Conservation (phyloP, 768 basidiomycete genomes). For the Candolleomyces eurysporus region DNA sequence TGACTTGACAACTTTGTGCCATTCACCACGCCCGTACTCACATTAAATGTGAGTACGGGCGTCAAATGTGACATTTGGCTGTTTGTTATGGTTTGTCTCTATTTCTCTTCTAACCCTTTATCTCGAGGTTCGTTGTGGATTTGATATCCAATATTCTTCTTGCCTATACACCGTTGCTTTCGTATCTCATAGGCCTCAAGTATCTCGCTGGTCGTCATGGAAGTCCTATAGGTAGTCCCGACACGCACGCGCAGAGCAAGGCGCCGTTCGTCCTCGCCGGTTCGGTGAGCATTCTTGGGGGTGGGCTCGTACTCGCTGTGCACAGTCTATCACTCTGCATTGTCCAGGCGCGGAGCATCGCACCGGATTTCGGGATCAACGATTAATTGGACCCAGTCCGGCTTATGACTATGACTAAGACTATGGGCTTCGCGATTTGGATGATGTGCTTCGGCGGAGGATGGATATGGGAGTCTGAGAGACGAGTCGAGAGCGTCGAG, state of each 20-base stretch:
- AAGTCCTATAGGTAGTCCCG: not conserved
- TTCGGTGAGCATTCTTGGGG: constrained; percentile 52
- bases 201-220: not conserved
- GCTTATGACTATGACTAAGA: too few species aligned
- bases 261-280: constrained; percentile 61
- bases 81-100: constrained; percentile 52
- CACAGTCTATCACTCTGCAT: constrained; percentile 74
- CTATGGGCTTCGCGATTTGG: constrained; percentile 14
- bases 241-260: constrained; percentile 29
- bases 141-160: constrained; percentile 62
- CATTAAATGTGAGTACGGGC: too few species aligned
- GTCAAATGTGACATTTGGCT: too few species aligned
- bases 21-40: too few species aligned
- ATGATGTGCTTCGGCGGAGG: constrained; percentile 15
- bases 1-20: constrained; percentile 23
- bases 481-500: not conserved
- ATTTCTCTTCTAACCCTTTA: constrained; percentile 72
- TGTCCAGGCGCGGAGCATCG: constrained; percentile 40
- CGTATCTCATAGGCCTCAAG: constrained; percentile 13
- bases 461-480: not conserved
- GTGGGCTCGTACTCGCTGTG: constrained; percentile 66
- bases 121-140: constrained; percentile 61
- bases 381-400: too few species aligned
- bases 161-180: constrained; percentile 48
- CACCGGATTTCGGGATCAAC: constrained; percentile 17